phyloP scores from a whole-genome alignment of 345 rosid species.

The Aquilaria sinensis region DNA sequence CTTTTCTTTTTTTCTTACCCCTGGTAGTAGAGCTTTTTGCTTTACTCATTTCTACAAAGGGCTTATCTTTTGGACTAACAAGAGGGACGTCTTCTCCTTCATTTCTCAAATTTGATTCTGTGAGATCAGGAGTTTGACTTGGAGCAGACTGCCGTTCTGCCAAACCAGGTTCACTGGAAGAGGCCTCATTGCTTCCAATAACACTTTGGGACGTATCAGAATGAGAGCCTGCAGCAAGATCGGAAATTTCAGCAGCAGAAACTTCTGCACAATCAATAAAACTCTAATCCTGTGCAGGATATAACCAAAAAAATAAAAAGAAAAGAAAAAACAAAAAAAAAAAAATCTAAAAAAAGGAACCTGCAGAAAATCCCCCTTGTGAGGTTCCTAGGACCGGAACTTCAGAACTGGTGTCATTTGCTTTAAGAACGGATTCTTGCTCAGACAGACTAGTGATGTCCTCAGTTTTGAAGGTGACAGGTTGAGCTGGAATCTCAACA shows the following conservation, averaged over 20 bases:
- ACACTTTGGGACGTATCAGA: constrained; percentile 14
- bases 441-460: constrained; percentile 16
- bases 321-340: too few species aligned
- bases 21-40: constrained; percentile 33
- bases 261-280: constrained; percentile 17
- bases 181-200: constrained; percentile 6
- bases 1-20: constrained; percentile 59
- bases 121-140: constrained; percentile 21
- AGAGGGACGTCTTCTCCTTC: constrained; percentile 24
- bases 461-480: constrained; percentile 15
- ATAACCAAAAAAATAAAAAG: neutral
- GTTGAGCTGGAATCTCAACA: constrained; percentile 25
- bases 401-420: constrained; percentile 15
- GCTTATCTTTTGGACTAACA: constrained; percentile 44
- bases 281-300: constrained; percentile 14
- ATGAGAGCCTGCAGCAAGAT: constrained; percentile 24
- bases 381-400: constrained; percentile 20
- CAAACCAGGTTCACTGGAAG: constrained; percentile 11
- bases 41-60: constrained; percentile 33
- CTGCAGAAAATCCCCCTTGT: constrained; percentile 26
- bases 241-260: constrained; percentile 22
- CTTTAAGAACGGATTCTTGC: constrained; percentile 19
- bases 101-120: constrained; percentile 22
- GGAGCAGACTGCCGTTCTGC: constrained; percentile 23
- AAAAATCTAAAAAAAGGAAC: constrained; percentile 2